Base-by-base conservation (phyloP, 2,329 filamentous ascomycete species). In the Aureobasidium melanogenum region DNA sequence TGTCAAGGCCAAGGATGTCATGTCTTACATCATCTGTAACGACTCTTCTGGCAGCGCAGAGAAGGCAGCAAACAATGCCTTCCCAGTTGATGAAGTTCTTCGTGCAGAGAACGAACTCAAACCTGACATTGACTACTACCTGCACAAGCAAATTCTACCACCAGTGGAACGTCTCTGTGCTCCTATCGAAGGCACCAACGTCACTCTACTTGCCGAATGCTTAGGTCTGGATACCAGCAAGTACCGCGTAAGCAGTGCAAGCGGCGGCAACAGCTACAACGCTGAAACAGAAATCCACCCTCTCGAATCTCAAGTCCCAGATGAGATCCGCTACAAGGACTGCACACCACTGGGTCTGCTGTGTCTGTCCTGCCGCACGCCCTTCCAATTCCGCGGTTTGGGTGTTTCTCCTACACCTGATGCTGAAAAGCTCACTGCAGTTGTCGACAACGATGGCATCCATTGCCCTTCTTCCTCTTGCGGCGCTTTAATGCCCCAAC, bases 81-180 rank as follows among this genome's bases (percentile, higher is more conserved):
- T 90, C 72, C 87, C 88, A 5, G 87, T 90, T 1, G 87, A 91
- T 62, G 94, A 99, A 72, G 86, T 96, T 19, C 78, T 89, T 63
- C 95, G 94, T 70, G 71, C 84, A 17, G 88, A 89, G 66, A 86
- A 87, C 1, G 87, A 80, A 1, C 81, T 99, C 7, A 82, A 87
- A 62, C 90, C 92, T 2, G 94, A 99, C 70, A 84, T 97, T n/a
- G 94, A 99, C 71, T 97, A 92, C 84, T 99, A 99, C 74, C 84
- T 99, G 41, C 88, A 91, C 78, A 99, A 99, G 79, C 94, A 99
- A 75, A 97, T 99, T 63, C 91, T 99, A 76, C 94, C 94, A 12
- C 94, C 94, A 0, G 94, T 99, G 28, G 94, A 99, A 77, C 90
- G 94, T 81, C 86, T 99, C 24, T 99, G 94, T 72, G 94, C 93